Percentiles rank a stretch among this genome's conserved stretches.
phyloP scores from a whole-genome alignment of 2,329 filamentous ascomycete genomes.

The Leptosphaerulina australis region DNA sequence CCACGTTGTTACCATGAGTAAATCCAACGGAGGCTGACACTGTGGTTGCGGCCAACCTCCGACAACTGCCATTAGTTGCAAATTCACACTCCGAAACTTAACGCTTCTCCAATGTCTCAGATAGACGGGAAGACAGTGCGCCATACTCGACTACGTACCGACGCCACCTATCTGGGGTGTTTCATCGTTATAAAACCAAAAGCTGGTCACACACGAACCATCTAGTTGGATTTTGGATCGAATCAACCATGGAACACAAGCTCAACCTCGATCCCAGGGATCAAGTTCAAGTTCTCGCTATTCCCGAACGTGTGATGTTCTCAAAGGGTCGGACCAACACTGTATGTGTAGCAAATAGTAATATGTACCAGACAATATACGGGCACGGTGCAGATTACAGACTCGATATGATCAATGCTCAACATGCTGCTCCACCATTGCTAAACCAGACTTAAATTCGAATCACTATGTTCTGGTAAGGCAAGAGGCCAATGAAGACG shows the following conservation, averaged over 20 bases:
- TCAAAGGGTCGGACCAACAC: not conserved
- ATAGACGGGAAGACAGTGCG: slow-evolving; percentile 9
- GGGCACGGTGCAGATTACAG: not conserved
- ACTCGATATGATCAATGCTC: not conserved
- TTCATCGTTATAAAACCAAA: not conserved
- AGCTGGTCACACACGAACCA: slow-evolving; percentile 1
- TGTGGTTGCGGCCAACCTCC: slow-evolving; percentile 3
- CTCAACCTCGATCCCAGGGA: not conserved
- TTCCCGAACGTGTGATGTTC: not conserved
- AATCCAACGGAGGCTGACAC: not conserved
- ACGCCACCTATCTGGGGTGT: not conserved
- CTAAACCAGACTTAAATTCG: not conserved
- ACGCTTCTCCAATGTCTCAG: slow-evolving; percentile 16
- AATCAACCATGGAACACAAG: not conserved
- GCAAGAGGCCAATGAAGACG: not conserved
- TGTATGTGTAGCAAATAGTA: no score
- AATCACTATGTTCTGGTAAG: not conserved
- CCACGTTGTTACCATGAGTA: slow-evolving; percentile 17
- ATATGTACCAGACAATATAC: not conserved
- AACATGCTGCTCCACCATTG: not conserved
- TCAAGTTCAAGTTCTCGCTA: not conserved
- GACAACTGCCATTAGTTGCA: slow-evolving; percentile 10
- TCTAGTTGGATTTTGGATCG: not conserved
- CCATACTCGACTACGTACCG: slow-evolving; percentile 3
- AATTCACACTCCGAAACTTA: not conserved